Percentiles rank a stretch among this genome's conserved stretches.
These are phyloP conservation scores for Austropuccinia psidii DNA, from an alignment of 1,284 basidiomycete genomes.

Conservation along the genomic window DNA sequence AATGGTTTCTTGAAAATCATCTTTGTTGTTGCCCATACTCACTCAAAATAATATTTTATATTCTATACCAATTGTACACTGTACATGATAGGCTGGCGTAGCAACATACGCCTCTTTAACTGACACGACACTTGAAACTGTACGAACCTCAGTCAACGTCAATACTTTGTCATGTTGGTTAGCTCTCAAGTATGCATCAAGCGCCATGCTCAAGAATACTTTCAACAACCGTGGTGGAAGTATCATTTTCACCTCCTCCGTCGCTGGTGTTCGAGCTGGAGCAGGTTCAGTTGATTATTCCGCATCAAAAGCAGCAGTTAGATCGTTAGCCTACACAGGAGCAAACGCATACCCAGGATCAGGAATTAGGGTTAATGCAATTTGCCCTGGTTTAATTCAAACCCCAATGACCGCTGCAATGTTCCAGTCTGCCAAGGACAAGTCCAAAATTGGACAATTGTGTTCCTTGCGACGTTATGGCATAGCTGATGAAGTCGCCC, in stretches of 20 bases:
- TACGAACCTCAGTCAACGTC: slow-evolving; percentile 43
- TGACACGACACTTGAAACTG: slow-evolving; percentile 43
- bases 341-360: slow-evolving; percentile 43
- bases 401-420: slow-evolving; percentile 45
- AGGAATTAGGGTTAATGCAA: slow-evolving; percentile 43
- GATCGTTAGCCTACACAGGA: slow-evolving; percentile 42
- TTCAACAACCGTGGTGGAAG: slow-evolving; percentile 40
- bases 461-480: slow-evolving; percentile 45
- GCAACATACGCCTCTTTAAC: slow-evolving; percentile 42
- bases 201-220: slow-evolving; percentile 41
- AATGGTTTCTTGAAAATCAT: background rate
- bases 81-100: slow-evolving; percentile 39
- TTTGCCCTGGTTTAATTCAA: slow-evolving; percentile 38
- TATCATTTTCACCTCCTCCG: slow-evolving; percentile 45
- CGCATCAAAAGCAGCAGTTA: slow-evolving; percentile 45
- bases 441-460: slow-evolving; percentile 45
- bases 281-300: slow-evolving; percentile 46
- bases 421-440: slow-evolving; percentile 43
- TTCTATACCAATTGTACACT: background rate
- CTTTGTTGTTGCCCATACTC: background rate
- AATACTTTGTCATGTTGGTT: slow-evolving; percentile 44
- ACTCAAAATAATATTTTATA: background rate
- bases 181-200: slow-evolving; percentile 44
- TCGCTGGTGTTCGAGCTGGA: slow-evolving; percentile 44
- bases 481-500: slow-evolving; percentile 42